These are phyloP conservation scores for Phytophthora citricola DNA, from an alignment of 352 stramenopile species.

Conservation along the genomic window DNA sequence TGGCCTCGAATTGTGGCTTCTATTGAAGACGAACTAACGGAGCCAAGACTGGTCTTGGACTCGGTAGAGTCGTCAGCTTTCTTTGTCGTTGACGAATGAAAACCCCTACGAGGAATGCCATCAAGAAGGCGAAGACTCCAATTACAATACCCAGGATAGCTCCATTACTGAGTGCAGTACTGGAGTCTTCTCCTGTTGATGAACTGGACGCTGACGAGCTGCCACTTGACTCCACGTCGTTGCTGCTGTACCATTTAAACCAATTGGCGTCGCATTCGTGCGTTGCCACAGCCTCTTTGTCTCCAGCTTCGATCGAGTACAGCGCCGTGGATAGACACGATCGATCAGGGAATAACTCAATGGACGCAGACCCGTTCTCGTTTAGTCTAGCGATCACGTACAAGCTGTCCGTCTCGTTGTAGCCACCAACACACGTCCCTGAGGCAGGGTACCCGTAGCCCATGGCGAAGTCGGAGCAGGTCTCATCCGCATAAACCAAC, in stretches of 20 bases:
- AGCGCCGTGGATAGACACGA: slow-evolving; percentile 17
- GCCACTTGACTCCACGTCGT: slow-evolving; percentile 6
- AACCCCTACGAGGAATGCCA: slow-evolving; percentile 2
- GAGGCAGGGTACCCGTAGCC: slow-evolving; percentile 20
- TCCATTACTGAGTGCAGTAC: slow-evolving; percentile 3
- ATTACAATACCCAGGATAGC: slow-evolving; percentile 11
- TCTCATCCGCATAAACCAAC: slow-evolving; percentile 5
- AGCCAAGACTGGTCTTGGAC: slow-evolving; percentile 4
- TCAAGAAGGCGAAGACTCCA: slow-evolving; percentile 3
- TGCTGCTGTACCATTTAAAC: slow-evolving; percentile 32
- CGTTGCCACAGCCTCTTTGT: slow-evolving; percentile 8
- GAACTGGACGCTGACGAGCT: not conserved
- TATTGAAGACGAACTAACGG: slow-evolving; percentile 4
- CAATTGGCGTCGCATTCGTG: slow-evolving; percentile 27
- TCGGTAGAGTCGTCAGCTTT: not conserved
- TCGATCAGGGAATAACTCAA: slow-evolving; percentile 15
- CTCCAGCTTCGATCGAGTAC: slow-evolving; percentile 9
- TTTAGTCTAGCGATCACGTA: slow-evolving; percentile 26
- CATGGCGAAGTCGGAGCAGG: slow-evolving; percentile 12
- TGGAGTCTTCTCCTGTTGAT: not conserved
- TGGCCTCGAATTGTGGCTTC: slow-evolving; percentile 18
- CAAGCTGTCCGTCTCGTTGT: slow-evolving; percentile 17
- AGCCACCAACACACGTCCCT: slow-evolving; percentile 12
- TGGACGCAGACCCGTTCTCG: slow-evolving; percentile 16
- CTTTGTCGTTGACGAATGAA: slow-evolving; percentile 10